Evolutionary conservation across 148 eudicot genomes (phyloP).

Genomic region (Rhododendron ovatum): DNA sequence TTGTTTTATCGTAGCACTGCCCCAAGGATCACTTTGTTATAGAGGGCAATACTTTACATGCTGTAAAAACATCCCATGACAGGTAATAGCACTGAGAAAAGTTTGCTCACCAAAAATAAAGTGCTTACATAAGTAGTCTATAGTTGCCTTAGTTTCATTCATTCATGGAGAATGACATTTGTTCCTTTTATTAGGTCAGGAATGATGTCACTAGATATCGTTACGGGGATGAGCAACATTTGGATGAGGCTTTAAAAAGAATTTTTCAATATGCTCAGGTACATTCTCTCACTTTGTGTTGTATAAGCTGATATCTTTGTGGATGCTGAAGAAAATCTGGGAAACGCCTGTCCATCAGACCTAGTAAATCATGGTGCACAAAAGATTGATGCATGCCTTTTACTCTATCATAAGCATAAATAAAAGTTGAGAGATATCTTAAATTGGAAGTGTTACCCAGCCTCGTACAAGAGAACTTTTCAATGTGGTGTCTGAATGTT

Average conservation of each 20-base stretch:
- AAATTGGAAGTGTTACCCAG: neutral
- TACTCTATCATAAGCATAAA: neutral
- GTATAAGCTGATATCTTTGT: neutral
- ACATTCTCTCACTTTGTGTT: slow-evolving; percentile 15
- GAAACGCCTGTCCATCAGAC: neutral
- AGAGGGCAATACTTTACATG: neutral
- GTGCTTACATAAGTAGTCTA: neutral
- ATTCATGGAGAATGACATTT: slow-evolving; percentile 10
- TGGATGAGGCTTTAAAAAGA: slow-evolving; percentile 92
- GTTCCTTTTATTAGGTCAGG: slow-evolving; percentile 56
- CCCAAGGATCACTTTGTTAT: neutral
- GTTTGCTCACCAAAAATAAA: neutral
- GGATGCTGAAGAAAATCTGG: neutral
- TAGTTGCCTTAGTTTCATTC: neutral
- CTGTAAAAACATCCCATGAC: neutral
- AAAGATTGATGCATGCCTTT: neutral
- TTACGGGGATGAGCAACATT: slow-evolving; percentile 97
- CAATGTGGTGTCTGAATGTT: neutral
- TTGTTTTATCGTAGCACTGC: slow-evolving; percentile 2
- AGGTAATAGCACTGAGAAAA: neutral
- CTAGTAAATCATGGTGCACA: neutral
- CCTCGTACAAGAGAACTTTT: neutral
- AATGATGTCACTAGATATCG: slow-evolving; percentile 88
- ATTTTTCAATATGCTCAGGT: slow-evolving; percentile 97
- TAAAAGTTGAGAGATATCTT: neutral